Conservation (phyloP, 306 rosid species). For the Quercus cerris region DNA sequence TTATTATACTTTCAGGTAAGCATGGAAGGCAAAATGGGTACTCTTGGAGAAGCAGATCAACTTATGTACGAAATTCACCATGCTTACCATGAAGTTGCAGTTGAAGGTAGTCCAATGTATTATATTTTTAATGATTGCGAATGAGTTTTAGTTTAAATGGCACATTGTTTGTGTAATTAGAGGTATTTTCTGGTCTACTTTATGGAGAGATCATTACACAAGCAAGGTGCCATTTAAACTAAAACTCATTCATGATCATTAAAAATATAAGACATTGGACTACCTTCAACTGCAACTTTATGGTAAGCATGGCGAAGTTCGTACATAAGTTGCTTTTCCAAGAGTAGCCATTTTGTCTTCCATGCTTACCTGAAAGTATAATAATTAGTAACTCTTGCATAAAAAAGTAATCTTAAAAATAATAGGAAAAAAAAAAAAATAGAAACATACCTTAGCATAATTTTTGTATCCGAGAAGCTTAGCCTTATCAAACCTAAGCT, state of each 20-base stretch:
- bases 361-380: conserved; percentile 81
- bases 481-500: conserved; percentile 92
- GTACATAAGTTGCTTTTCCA: conserved; percentile 85
- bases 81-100: conserved; percentile 88
- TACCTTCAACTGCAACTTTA: conserved; percentile 88
- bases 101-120: conserved; percentile 51
- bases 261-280: too few species aligned
- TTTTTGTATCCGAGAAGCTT: conserved; percentile 80
- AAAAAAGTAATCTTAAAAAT: conserved; percentile 6
- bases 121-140: too few species aligned
- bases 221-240: too few species aligned
- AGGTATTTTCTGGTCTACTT: too few species aligned
- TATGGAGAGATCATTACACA: too few species aligned
- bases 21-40: conserved; percentile 96
- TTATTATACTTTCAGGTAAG: conserved; percentile 60
- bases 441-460: conserved; percentile 82
- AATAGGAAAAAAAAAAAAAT: background rate
- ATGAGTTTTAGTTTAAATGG: too few species aligned
- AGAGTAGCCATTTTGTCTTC: conserved; percentile 97
- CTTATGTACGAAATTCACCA: conserved; percentile 83
- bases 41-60: conserved; percentile 82
- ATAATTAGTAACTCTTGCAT: conserved; percentile 19
- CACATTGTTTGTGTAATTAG: too few species aligned
- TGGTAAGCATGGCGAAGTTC: conserved; percentile 87
- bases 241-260: too few species aligned